These are phyloP conservation scores for Asterella californica DNA, from an alignment of 225 moss, liverwort and hornwort genomes.

Conservation along the genomic window DNA sequence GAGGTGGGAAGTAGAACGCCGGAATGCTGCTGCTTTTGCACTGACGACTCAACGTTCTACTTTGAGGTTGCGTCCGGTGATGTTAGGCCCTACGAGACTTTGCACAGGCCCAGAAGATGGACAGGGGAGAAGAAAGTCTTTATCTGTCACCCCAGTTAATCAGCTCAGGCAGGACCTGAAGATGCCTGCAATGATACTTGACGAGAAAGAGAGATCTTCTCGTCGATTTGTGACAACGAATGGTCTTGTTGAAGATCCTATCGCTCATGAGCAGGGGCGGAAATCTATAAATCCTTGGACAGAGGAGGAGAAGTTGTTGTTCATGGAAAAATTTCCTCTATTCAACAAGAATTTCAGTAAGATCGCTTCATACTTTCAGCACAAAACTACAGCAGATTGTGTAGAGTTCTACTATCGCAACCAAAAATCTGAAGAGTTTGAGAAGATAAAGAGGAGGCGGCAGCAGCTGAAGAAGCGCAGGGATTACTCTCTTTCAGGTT, in stretches of 20 bases:
- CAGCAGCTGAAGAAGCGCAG: slow-evolving; percentile 95
- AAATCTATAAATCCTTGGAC: slow-evolving; percentile 85
- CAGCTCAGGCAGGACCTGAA: slow-evolving; percentile 59
- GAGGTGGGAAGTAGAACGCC: slow-evolving; percentile 84
- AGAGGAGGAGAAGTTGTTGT: slow-evolving; percentile 67
- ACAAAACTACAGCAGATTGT: slow-evolving; percentile 95
- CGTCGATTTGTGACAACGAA: slow-evolving; percentile 76
- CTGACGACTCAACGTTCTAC: slow-evolving; percentile 52
- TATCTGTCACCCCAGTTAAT: slow-evolving; percentile 44
- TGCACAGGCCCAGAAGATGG: slow-evolving; percentile 65
- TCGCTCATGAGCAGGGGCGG: slow-evolving; percentile 61
- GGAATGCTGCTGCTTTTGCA: slow-evolving; percentile 53
- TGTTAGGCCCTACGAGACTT: slow-evolving; percentile 48
- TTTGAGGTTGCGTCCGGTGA: slow-evolving; percentile 62
- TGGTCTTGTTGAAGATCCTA: slow-evolving; percentile 90
- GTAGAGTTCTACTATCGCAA: slow-evolving; percentile 94
- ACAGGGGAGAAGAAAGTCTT: slow-evolving; percentile 53
- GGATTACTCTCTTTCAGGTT: slow-evolving; percentile 74
- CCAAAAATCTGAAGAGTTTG: slow-evolving; percentile 97
- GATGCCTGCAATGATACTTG: slow-evolving; percentile 96
- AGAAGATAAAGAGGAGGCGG: slow-evolving; percentile 73
- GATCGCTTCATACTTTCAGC: slow-evolving; percentile 72
- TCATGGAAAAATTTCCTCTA: slow-evolving; percentile 77
- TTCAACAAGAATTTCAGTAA: slow-evolving; percentile 81
- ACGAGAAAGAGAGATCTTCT: slow-evolving; percentile 63